phyloP scores from a whole-genome alignment of 331 rosid species.

The Quercus phellos region DNA sequence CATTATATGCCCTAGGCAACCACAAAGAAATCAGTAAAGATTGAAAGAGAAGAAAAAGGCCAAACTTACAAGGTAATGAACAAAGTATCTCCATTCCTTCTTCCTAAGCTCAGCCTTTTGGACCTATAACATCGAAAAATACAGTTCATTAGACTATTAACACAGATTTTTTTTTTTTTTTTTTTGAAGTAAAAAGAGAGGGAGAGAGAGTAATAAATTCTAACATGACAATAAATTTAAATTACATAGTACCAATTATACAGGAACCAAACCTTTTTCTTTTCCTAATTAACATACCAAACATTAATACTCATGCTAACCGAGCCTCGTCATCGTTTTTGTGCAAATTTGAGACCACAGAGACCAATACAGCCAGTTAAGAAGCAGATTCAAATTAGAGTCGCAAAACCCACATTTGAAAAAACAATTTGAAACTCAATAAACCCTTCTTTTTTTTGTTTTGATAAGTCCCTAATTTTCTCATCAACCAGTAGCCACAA shows the following conservation, averaged over 20 bases:
- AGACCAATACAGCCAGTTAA: no score
- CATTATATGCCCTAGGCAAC: background rate
- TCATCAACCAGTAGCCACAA: background rate
- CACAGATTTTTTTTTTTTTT: background rate
- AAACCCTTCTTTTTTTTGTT: background rate
- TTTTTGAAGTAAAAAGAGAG: background rate
- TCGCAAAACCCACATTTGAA: background rate
- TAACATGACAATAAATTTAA: background rate
- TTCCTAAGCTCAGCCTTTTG: slow-evolving; percentile 81
- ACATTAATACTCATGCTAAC: background rate
- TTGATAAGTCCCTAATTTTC: background rate
- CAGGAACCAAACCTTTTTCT: background rate
- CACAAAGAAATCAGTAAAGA: background rate
- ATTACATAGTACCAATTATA: background rate
- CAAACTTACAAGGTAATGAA: slow-evolving; percentile 91
- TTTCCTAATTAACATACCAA: background rate
- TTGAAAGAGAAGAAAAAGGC: background rate
- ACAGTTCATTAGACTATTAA: slow-evolving; percentile 11
- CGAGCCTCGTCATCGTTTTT: background rate
- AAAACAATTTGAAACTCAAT: background rate
- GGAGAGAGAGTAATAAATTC: background rate
- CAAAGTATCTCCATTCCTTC: slow-evolving; percentile 87
- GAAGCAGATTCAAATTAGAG: background rate
- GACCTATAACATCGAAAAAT: slow-evolving; percentile 45
- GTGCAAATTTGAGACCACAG: no score